A percentile compares a stretch with the other conserved stretches of the same genome.
phyloP scores from a whole-genome alignment of 1,139 yeast genomes.

The Geotrichum candidum region DNA sequence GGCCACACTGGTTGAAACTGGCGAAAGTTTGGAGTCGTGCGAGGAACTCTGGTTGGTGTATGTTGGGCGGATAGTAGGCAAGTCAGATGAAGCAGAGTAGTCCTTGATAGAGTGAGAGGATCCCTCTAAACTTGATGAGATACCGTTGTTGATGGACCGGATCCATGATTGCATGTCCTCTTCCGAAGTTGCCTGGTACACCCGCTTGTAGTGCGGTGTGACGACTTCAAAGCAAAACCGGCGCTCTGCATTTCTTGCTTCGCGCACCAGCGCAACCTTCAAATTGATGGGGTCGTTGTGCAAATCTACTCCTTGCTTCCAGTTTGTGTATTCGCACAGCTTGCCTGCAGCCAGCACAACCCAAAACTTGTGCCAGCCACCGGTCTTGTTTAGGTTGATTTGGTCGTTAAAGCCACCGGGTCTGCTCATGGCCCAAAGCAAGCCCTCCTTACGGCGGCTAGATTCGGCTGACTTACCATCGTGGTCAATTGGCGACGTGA shows the following conservation, averaged over 20 bases:
- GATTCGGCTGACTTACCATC: slow-evolving; percentile 13
- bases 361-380: slow-evolving; percentile 88
- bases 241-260: slow-evolving; percentile 42
- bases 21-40: slow-evolving; percentile 3
- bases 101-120: slow-evolving; percentile 9
- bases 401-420: slow-evolving; percentile 38
- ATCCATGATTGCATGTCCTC: slow-evolving; percentile 71
- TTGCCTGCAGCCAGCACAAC: slow-evolving; percentile 65
- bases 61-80: slow-evolving; percentile 1
- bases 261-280: slow-evolving; percentile 61
- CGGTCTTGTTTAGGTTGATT: slow-evolving; percentile 64
- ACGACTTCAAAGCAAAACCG: slow-evolving; percentile 68
- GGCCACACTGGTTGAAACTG: neutral
- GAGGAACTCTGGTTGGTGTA: neutral
- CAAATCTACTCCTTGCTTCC: slow-evolving; percentile 65
- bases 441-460: slow-evolving; percentile 43
- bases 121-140: slow-evolving; percentile 26
- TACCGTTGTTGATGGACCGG: slow-evolving; percentile 42
- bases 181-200: slow-evolving; percentile 70
- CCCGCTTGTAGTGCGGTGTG: slow-evolving; percentile 65
- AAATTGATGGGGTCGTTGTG: slow-evolving; percentile 68
- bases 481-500: slow-evolving; percentile 6
- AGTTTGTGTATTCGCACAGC: slow-evolving; percentile 67
- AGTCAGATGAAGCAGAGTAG: neutral
- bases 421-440: slow-evolving; percentile 50